These are phyloP conservation scores for Penicillium olsonii DNA, from an alignment of 2,329 filamentous ascomycete genomes.

Conservation along the genomic window DNA sequence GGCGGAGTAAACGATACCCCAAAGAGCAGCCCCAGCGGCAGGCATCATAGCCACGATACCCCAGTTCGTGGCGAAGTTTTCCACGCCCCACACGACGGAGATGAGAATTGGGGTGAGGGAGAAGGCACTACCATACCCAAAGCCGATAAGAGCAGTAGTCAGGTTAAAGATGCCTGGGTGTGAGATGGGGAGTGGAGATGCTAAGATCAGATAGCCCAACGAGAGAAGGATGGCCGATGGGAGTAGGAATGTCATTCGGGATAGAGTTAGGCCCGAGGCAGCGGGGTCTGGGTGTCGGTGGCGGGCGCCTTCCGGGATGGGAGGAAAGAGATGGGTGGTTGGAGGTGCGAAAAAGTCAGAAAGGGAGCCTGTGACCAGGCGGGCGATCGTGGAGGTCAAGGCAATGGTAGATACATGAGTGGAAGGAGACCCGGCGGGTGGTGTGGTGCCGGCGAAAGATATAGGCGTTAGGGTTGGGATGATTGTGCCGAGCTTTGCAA, in stretches of 20 bases:
- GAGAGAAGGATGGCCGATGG: constrained; percentile 73
- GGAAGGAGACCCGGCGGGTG: constrained; percentile 63
- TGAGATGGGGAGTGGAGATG: constrained; percentile 76
- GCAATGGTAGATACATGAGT: constrained; percentile 94
- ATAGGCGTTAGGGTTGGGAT: constrained; percentile 77
- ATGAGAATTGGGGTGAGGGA: constrained; percentile 87
- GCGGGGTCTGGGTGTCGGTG: constrained; percentile 29
- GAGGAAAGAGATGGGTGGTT: constrained; percentile 61
- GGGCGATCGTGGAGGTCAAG: constrained; percentile 83
- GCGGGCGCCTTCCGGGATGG: constrained; percentile 46
- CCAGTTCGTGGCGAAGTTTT: constrained; percentile 99
- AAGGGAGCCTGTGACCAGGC: constrained; percentile 83
- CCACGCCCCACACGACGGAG: constrained; percentile 96
- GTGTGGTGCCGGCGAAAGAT: constrained; percentile 53
- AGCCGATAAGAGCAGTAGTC: constrained; percentile 79
- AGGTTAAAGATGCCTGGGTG: constrained; percentile 81
- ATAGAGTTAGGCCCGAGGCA: constrained; percentile 58
- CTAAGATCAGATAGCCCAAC: constrained; percentile 73
- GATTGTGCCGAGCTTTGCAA: constrained; percentile 71
- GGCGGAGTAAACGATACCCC: constrained; percentile 81
- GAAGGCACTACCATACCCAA: constrained; percentile 92
- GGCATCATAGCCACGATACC: constrained; percentile 92
- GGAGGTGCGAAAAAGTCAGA: constrained; percentile 81
- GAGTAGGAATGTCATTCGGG: constrained; percentile 77
- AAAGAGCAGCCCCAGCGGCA: constrained; percentile 82